Conservation (phyloP, 1,139 yeast species). For the Debaryomyces nepalensis region DNA sequence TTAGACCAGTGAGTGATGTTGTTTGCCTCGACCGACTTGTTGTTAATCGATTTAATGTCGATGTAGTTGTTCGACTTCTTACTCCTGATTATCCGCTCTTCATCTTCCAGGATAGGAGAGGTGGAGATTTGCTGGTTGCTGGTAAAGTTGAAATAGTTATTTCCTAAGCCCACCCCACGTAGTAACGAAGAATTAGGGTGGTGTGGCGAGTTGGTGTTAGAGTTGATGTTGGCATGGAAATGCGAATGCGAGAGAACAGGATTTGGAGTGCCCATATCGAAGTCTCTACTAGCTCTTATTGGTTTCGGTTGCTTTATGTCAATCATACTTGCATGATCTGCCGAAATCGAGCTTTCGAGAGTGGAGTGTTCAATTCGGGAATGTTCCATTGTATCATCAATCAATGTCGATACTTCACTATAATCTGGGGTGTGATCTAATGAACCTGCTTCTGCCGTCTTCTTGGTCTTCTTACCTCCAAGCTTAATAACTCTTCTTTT, state of each 20-base stretch:
- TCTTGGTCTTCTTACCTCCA: constrained; percentile 24
- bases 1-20: background rate
- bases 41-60: constrained; percentile 33
- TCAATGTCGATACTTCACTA: constrained; percentile 18
- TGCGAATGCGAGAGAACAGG: constrained; percentile 23
- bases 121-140: constrained; percentile 27
- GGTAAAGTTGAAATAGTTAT: constrained; percentile 39
- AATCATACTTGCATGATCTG: background rate
- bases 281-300: constrained; percentile 23
- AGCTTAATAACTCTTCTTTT: constrained; percentile 54
- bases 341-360: constrained; percentile 3
- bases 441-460: constrained; percentile 5
- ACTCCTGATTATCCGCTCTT: constrained; percentile 19
- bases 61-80: constrained; percentile 39
- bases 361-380: constrained; percentile 5
- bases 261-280: constrained; percentile 17
- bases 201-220: constrained; percentile 20
- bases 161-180: constrained; percentile 44
- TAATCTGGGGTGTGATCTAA: constrained; percentile 11
- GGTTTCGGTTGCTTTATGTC: constrained; percentile 32
- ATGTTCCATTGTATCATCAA: constrained; percentile 16
- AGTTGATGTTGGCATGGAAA: constrained; percentile 19
- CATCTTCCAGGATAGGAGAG: constrained; percentile 27
- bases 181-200: constrained; percentile 23
- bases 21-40: constrained; percentile 3